Evolutionary conservation across 306 rosid species (phyloP).

Genomic region (Medicago arabica): DNA sequence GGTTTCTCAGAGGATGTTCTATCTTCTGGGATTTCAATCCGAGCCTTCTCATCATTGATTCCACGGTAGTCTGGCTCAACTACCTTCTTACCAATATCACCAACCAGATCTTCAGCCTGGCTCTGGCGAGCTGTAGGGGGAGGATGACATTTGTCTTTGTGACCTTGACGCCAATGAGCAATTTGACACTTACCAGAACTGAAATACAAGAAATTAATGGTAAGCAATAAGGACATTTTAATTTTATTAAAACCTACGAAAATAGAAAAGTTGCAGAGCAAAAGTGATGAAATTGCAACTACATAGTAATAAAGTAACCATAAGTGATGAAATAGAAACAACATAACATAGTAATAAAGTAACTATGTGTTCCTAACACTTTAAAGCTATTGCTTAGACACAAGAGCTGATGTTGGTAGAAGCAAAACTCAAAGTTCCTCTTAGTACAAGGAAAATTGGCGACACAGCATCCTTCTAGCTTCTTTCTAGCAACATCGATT

Average conservation of each 20-base stretch:
- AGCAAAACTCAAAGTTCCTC: too few species aligned
- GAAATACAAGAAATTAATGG: constrained; percentile 40
- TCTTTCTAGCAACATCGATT: too few species aligned
- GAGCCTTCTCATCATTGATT: constrained; percentile 38
- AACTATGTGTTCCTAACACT: too few species aligned
- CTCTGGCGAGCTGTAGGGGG: constrained; percentile 36
- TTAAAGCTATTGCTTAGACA: too few species aligned
- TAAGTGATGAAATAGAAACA: background rate
- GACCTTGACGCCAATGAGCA: constrained; percentile 90
- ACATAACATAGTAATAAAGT: too few species aligned
- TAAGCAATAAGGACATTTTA: background rate
- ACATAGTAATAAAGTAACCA: background rate
- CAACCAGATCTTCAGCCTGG: constrained; percentile 35
- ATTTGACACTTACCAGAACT: constrained; percentile 95
- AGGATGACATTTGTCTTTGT: constrained; percentile 79
- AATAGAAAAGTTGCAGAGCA: background rate
- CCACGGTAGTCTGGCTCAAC: constrained; percentile 46
- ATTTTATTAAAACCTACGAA: constrained; percentile 1
- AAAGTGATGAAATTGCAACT: background rate
- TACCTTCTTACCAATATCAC: constrained; percentile 46
- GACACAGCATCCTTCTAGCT: too few species aligned
- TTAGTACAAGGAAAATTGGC: too few species aligned
- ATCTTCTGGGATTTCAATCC: constrained; percentile 34
- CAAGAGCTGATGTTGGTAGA: too few species aligned
- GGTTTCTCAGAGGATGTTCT: constrained; percentile 42